Evolutionary conservation across 805 yeast genomes (phyloP).

Genomic region (Saturnispora hagleri): DNA sequence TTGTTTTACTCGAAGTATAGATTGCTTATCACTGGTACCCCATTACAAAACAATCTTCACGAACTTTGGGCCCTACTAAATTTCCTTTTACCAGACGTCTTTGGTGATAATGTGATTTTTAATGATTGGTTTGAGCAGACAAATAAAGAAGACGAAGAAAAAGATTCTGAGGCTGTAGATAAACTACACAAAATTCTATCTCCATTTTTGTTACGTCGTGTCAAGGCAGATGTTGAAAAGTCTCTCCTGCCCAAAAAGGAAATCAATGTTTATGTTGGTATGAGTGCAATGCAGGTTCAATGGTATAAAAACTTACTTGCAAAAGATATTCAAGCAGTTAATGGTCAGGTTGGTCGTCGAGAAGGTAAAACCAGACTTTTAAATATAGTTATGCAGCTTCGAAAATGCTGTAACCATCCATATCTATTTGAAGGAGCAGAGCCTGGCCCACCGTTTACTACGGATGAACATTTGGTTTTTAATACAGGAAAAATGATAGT

Average conservation of each 20-base stretch:
- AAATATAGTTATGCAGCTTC: slow-evolving; percentile 75
- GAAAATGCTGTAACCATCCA: slow-evolving; percentile 83
- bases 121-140: slow-evolving; percentile 62
- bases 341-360: slow-evolving; percentile 67
- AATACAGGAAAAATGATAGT: slow-evolving; percentile 67
- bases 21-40: slow-evolving; percentile 72
- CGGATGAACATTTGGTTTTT: slow-evolving; percentile 72
- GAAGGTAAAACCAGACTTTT: slow-evolving; percentile 69
- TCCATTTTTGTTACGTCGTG: slow-evolving; percentile 68
- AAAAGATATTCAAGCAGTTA: slow-evolving; percentile 76
- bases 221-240: slow-evolving; percentile 74
- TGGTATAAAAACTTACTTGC: slow-evolving; percentile 74
- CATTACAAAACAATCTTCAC: slow-evolving; percentile 69
- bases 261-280: slow-evolving; percentile 60
- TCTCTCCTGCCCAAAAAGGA: slow-evolving; percentile 69
- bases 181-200: slow-evolving; percentile 69
- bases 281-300: slow-evolving; percentile 70
- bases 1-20: slow-evolving; percentile 64
- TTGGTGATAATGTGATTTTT: slow-evolving; percentile 62
- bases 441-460: slow-evolving; percentile 82
- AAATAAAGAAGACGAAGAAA: slow-evolving; percentile 26
- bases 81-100: slow-evolving; percentile 70
- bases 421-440: slow-evolving; percentile 81
- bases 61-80: slow-evolving; percentile 77
- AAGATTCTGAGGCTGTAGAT: slow-evolving; percentile 34